These are phyloP conservation scores for Aspergillus unguis DNA, from an alignment of 2,329 filamentous ascomycete species.

Conservation along the genomic window DNA sequence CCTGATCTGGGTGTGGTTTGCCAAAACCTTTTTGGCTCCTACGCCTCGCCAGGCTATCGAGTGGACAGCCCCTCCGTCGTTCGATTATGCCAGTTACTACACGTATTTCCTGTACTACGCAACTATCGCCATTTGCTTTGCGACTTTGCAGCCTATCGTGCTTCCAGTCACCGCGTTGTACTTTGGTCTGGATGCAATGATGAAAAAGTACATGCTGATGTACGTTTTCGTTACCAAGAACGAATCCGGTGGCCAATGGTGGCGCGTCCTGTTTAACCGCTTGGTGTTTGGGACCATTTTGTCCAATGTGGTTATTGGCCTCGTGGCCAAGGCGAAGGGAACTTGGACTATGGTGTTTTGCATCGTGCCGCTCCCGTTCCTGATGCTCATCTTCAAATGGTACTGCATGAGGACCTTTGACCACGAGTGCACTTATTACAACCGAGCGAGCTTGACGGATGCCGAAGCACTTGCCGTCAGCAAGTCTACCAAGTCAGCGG, in stretches of 20 bases:
- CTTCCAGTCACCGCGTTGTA: slow-evolving; percentile 84
- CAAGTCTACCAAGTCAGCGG: slow-evolving; percentile 39
- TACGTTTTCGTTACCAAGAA: slow-evolving; percentile 97
- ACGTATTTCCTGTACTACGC: slow-evolving; percentile 96
- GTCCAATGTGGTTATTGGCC: slow-evolving; percentile 72
- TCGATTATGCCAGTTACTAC: slow-evolving; percentile 96
- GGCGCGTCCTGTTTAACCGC: slow-evolving; percentile 91
- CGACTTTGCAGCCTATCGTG: slow-evolving; percentile 80
- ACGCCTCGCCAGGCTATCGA: slow-evolving; percentile 91
- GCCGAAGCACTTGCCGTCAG: slow-evolving; percentile 40
- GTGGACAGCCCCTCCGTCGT: slow-evolving; percentile 83
- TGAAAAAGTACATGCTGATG: slow-evolving; percentile 93
- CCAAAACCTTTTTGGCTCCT: slow-evolving; percentile 77
- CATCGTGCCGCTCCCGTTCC: slow-evolving; percentile 70
- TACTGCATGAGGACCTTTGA: slow-evolving; percentile 78
- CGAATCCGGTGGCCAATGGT: slow-evolving; percentile 89
- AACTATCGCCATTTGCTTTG: slow-evolving; percentile 82
- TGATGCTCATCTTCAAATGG: slow-evolving; percentile 80
- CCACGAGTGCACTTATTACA: slow-evolving; percentile 74
- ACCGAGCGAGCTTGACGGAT: slow-evolving; percentile 59
- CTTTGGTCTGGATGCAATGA: slow-evolving; percentile 78
- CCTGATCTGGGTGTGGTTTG: slow-evolving; percentile 78
- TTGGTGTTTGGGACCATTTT: slow-evolving; percentile 78
- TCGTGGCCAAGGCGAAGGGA: slow-evolving; percentile 70
- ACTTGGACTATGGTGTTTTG: slow-evolving; percentile 64